Evolutionary conservation across 2,329 filamentous ascomycete species (phyloP), one percentile per base, ranked within the genome.

Genomic region (Microcyclosporella mali): DNA sequence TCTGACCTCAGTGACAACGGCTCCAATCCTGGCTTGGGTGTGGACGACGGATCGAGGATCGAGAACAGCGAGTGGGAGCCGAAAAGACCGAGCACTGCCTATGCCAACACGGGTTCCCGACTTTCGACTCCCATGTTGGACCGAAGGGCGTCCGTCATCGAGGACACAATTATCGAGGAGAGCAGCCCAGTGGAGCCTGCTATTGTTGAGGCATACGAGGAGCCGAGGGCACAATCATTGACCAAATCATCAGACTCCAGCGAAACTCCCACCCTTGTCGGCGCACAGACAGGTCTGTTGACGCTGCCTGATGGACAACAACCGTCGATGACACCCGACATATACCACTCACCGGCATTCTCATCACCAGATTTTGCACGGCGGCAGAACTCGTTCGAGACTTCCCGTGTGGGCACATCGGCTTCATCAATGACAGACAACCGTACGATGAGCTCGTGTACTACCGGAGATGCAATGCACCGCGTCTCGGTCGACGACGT

Each of bases 401-500:
- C 78, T 1, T 81, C 85, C 40, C 77, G 82, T 15, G 77, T 88
- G 19, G 85, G 84, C 4, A 88, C 85, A 1, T 81, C 85, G 2
- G 79, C 83, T 4, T 89, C 85, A 1, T 88, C 84, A 0, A 70
- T 59, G 83, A 33, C 78, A 1, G 85, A 88, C 49, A 84, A 84
- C 51, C 82, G 79, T 44, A 78, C 73, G 29, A 82, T 85, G 59
- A 80, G 81, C 45, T 87, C 84, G 2, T 69, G 85, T 25, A 70
- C 85, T 4, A 76, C 87, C 63, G 83, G 84, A 40, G 84, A 88
- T 51, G 83, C 82, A 15, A 82, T 82, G 0, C 84, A 83, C 0
- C 79, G 84, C 35, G 76, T 84, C 28, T 89, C 85, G 1, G 73
- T 81, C 25, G 82, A 85, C 50, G 84, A 86, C 53, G 79, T 86